Percentiles rank a stretch among this genome's conserved stretches.
phyloP scores from a whole-genome alignment of 192 early-diverging fungal genomes.

The Coemansia sp. region DNA sequence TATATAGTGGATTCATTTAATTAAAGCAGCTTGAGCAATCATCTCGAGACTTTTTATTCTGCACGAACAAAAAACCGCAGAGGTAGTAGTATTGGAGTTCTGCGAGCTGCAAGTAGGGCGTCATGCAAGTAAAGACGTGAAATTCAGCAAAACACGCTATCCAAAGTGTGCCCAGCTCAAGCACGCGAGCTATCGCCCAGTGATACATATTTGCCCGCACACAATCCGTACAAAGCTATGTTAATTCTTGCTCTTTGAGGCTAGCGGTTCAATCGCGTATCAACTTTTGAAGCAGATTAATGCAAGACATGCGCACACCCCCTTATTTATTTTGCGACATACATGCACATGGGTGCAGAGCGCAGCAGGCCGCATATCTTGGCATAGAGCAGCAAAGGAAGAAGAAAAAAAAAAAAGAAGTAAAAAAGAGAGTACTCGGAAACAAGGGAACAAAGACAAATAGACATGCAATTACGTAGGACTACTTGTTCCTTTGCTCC shows the following conservation, averaged over 20 bases:
- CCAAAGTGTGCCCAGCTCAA: neutral
- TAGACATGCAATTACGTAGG: neutral
- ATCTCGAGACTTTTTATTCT: neutral
- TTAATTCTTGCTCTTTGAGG: neutral
- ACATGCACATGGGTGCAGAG: neutral
- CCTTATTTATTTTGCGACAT: neutral
- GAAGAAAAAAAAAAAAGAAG: neutral
- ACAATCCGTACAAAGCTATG: neutral
- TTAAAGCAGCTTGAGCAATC: neutral
- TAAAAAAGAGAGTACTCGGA: slow-evolving; percentile 9
- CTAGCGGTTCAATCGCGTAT: neutral
- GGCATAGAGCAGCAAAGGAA: neutral
- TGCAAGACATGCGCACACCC: neutral
- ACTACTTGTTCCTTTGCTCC: slow-evolving; percentile 2
- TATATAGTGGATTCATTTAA: neutral
- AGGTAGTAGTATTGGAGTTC: neutral
- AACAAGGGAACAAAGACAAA: neutral
- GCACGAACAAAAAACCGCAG: no score
- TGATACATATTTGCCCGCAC: neutral
- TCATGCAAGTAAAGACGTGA: neutral
- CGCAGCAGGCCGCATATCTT: neutral
- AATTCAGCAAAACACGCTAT: neutral
- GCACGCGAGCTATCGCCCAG: neutral
- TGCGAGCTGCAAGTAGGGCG: neutral
- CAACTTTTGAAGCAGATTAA: slow-evolving; percentile 1